Conservation (phyloP, 495 filamentous ascomycete genomes). For the Penicillium manginii region DNA sequence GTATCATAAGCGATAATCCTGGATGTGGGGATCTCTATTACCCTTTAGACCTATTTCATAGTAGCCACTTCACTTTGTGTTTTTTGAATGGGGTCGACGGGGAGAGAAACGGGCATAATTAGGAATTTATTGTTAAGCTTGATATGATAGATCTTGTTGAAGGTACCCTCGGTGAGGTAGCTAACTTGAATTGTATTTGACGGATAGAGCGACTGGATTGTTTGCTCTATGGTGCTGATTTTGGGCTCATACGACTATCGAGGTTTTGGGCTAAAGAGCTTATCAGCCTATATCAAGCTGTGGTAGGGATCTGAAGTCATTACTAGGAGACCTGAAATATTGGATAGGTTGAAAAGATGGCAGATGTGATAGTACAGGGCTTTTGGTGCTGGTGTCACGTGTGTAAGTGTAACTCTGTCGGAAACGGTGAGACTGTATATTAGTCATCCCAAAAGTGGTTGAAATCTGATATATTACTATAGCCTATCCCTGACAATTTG, state of each 20-base stretch:
- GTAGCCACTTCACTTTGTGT: conserved; percentile 61
- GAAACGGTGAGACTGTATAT: too few relatives aligned
- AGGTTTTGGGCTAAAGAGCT: too few relatives aligned
- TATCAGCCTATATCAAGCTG: too few relatives aligned
- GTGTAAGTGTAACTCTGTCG: too few relatives aligned
- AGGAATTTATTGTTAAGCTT: conserved; percentile 17
- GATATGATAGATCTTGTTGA: conserved; percentile 16
- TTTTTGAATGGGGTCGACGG: conserved; percentile 56
- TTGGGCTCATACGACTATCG: conserved; percentile 11
- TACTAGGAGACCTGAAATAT: too few relatives aligned
- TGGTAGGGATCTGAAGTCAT: too few relatives aligned
- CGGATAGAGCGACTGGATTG: conserved; percentile 12
- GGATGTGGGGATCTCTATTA: conserved; percentile 36
- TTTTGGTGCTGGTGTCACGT: too few relatives aligned
- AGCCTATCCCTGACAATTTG: too few relatives aligned
- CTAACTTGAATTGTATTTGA: conserved; percentile 7
- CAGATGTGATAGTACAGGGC: too few relatives aligned
- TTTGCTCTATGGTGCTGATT: conserved; percentile 5
- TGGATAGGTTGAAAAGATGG: too few relatives aligned
- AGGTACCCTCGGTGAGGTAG: conserved; percentile 12
- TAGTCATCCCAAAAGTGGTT: too few relatives aligned
- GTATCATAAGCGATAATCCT: conserved; percentile 52
- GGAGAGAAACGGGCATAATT: conserved; percentile 57
- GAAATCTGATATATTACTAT: too few relatives aligned
- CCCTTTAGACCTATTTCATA: conserved; percentile 52